Evolutionary conservation across 371 early-diverging fungal genomes (phyloP), one percentile per base, ranked within the genome.

Genomic region (Chytridiales sp.): DNA sequence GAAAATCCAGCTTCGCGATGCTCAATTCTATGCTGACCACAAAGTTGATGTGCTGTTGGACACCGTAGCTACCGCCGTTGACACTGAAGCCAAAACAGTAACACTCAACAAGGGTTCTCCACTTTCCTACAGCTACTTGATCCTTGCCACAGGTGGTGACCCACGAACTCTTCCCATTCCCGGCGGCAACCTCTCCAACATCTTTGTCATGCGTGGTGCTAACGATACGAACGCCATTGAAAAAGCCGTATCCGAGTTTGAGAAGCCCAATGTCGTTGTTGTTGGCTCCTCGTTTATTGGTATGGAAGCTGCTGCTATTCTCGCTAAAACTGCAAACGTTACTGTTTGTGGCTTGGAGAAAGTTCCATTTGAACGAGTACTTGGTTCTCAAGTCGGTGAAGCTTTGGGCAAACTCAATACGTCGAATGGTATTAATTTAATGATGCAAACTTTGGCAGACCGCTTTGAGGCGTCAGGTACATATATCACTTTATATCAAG

Each of bases 281-380:
- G 72, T 80, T 32, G 83, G 83, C 0, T 76, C 79, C 27, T 71
- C 74, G 41, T 83, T 83, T 61, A 80, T 83, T 61, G 81, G 83
- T n/a, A 74, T 81, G 78, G 83, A 83, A 62, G 59, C 75, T 9
- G 81, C 80, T 22, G 41, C 72, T 19, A 69, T 77, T 15, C 61
- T 70, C 9, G 72, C 73, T 35, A 74, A 78, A 56, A 67, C 56
- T 1, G 72, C 69, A 35, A 64, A 65, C 19, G 75, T 81, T 17
- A 73, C 80, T 17, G 77, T 83, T 11, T 61, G 80, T 57, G 81
- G 83, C 34, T 74, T 71, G 70, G 78, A 76, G 34, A 76, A 75
- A 59, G 64, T 74, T 36, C 83, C 83, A 6, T 79, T 81, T 55
- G 72, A 73, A 54, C 43, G 70, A 15, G 79, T 78, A 2, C 70